Evolutionary conservation across 1,139 yeast species (phyloP).

Genomic region (Suhomyces yuchorum): DNA sequence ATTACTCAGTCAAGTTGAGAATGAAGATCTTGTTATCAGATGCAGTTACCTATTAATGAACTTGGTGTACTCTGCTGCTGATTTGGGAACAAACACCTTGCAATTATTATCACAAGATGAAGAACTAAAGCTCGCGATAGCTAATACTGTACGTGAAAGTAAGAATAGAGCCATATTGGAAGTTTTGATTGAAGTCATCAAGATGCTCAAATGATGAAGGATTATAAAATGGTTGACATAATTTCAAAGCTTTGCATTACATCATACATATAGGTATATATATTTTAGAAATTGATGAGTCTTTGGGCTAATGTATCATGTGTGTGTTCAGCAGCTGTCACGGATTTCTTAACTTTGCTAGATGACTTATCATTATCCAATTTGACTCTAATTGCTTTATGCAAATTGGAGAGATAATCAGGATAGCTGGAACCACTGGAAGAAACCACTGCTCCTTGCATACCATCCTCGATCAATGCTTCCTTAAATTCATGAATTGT

Average conservation of each 20-base stretch:
- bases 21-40: slow-evolving; percentile 39
- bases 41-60: slow-evolving; percentile 36
- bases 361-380: slow-evolving; percentile 49
- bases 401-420: slow-evolving; percentile 64
- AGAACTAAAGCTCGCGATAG: slow-evolving; percentile 25
- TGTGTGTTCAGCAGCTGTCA: slow-evolving; percentile 29
- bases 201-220: slow-evolving; percentile 16
- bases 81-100: slow-evolving; percentile 12
- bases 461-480: slow-evolving; percentile 70
- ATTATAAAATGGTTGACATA: too few species aligned
- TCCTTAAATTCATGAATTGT: slow-evolving; percentile 60
- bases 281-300: slow-evolving; percentile 33
- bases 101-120: slow-evolving; percentile 16
- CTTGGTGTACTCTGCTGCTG: slow-evolving; percentile 29
- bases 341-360: slow-evolving; percentile 34
- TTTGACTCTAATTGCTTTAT: slow-evolving; percentile 59
- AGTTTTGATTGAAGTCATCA: slow-evolving; percentile 24
- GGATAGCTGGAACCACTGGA: slow-evolving; percentile 54
- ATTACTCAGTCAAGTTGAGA: slow-evolving; percentile 29
- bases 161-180: slow-evolving; percentile 24
- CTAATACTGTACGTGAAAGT: slow-evolving; percentile 16
- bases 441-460: slow-evolving; percentile 31
- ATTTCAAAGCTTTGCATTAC: slow-evolving; percentile 20
- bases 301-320: slow-evolving; percentile 43
- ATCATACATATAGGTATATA: neutral